Evolutionary conservation across 306 rosid species (phyloP), one percentile per base, ranked within the genome.

Genomic region (Trifolium fragiferum): DNA sequence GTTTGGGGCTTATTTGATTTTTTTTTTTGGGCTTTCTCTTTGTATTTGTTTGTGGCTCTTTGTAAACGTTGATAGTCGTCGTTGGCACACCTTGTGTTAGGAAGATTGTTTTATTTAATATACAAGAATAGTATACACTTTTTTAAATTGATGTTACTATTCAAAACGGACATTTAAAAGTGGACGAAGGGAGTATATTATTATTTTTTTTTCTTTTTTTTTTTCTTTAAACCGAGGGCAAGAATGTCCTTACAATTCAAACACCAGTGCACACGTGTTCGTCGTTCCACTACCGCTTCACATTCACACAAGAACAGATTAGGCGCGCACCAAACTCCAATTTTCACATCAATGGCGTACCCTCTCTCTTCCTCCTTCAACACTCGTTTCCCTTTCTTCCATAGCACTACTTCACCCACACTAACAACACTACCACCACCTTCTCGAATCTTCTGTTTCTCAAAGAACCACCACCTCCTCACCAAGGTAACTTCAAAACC

Each of bases 281-380:
- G 13, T 57, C 43, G 37, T 37, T 66, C 65, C 47, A 25, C 72
- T 44, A 47, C 55, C 80, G 46, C 33, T 10, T 15, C 55, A 41
- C 70, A 68, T 7, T 15, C 37, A 8, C 35, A 73, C 44, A 10
- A 10, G 2, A 75, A 75, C 43, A 74, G 81, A 81, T 81, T 81
- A 81, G 81, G 73, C 73, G 73, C 83, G 63, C 63, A 65, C 14
- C 27, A 27, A 33, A 35, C 8, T 35, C 21, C 35, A 10, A 0
- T 37, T 10, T 54, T 20, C 61, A 20, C 46, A n/a, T 8, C 54
- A 23, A 91, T 91, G 97, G 89, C 97, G 68, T 83, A 89, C 67
- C 75, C 85, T 75, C 59, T 86, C 66, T 85, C 89, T 61, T 79
- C 89, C 64, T 78, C 86, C 86, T 18, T 84, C 76, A 72, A 83